A percentile compares a stretch with the other conserved stretches of the same genome.
Conservation (phyloP, 441 rosid genomes). For the Heliophila coronopifolia region DNA sequence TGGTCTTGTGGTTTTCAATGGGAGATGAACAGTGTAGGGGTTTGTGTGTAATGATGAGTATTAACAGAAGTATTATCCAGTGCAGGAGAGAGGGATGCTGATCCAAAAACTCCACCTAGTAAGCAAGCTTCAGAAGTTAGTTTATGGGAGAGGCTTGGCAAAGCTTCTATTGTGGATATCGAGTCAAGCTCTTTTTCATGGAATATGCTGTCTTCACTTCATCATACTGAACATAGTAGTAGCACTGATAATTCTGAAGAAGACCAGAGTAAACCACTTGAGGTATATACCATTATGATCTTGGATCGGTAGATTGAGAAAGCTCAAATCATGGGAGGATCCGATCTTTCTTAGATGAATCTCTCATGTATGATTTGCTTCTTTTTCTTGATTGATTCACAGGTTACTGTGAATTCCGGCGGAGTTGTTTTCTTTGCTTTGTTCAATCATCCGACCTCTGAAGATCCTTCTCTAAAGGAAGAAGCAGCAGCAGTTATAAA, state of each 20-base stretch:
- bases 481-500: constrained; percentile 98
- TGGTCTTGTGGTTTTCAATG: neutral
- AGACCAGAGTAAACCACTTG: constrained; percentile 80
- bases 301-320: neutral
- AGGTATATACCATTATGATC: constrained; percentile 36
- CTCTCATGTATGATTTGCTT: neutral
- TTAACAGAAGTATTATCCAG: constrained; percentile 35
- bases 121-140: constrained; percentile 59
- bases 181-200: constrained; percentile 70
- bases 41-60: neutral
- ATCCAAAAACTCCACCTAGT: constrained; percentile 41
- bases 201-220: constrained; percentile 90
- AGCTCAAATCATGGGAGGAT: neutral
- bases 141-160: constrained; percentile 94
- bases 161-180: constrained; percentile 62
- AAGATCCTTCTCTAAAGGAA: constrained; percentile 51
- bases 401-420: constrained; percentile 99
- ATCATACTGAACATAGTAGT: constrained; percentile 86
- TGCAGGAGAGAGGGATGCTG: constrained; percentile 47
- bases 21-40: neutral
- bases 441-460: constrained; percentile 48
- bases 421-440: constrained; percentile 99
- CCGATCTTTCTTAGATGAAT: neutral
- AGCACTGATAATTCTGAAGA: constrained; percentile 86
- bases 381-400: constrained; percentile 29